Conservation (phyloP, 768 basidiomycete species). For the Macrocybe gigantea region DNA sequence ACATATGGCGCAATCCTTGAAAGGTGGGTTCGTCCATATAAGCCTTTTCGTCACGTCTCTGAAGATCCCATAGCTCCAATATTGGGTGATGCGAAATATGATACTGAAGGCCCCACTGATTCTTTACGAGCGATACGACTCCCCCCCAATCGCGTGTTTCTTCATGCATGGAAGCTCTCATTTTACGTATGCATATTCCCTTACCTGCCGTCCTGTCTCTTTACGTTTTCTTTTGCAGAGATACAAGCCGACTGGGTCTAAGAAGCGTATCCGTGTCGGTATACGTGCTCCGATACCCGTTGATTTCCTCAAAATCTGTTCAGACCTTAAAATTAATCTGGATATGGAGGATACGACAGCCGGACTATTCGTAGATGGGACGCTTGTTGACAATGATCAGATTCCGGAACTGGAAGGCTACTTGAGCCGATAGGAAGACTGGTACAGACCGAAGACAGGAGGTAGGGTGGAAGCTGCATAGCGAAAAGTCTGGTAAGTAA, state of each 20-base stretch:
- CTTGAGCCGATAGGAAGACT: slow-evolving; percentile 13
- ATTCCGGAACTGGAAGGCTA: slow-evolving; percentile 33
- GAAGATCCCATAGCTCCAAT: slow-evolving; percentile 46
- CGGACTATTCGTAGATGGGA: slow-evolving; percentile 41
- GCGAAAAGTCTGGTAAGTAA: no score
- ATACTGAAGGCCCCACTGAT: no score
- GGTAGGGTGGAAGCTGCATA: no score
- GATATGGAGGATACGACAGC: slow-evolving; percentile 30
- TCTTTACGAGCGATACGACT: slow-evolving; percentile 10
- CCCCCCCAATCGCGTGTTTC: slow-evolving; percentile 46
- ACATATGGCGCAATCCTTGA: slow-evolving; percentile 48
- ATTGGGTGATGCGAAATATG: slow-evolving; percentile 52
- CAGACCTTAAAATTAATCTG: slow-evolving; percentile 36
- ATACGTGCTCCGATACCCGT: slow-evolving; percentile 52
- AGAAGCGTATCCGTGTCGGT: slow-evolving; percentile 45
- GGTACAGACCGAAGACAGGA: not conserved
- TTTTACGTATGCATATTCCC: slow-evolving; percentile 38
- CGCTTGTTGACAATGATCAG: slow-evolving; percentile 22
- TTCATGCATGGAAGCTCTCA: slow-evolving; percentile 56
- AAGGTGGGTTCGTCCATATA: slow-evolving; percentile 26
- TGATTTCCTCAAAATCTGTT: slow-evolving; percentile 50
- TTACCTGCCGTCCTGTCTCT: not conserved
- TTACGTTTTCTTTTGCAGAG: slow-evolving; percentile 28
- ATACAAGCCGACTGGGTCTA: slow-evolving; percentile 35
- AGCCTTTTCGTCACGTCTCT: not conserved